These are phyloP conservation scores for Yarrowia bubula DNA, from an alignment of 805 yeast genomes.

Conservation along the genomic window DNA sequence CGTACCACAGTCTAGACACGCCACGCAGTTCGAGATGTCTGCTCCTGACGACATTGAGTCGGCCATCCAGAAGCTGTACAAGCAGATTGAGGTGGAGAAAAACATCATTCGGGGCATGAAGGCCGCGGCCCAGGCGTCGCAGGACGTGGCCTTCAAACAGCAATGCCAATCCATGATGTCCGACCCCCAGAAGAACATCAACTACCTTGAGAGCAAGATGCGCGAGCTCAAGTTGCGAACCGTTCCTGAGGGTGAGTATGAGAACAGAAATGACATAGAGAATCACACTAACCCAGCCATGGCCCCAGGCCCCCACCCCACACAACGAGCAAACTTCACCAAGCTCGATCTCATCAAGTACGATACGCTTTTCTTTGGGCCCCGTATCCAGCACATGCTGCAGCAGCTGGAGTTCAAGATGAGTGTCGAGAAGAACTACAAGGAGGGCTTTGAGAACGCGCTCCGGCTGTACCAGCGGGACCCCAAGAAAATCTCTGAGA, in stretches of 20 bases:
- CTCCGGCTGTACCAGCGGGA: conserved; percentile 92
- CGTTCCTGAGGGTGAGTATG: conserved; percentile 18
- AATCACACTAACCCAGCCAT: not conserved
- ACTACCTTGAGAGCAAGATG: conserved; percentile 77
- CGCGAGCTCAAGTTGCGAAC: conserved; percentile 50
- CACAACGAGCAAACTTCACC: conserved; percentile 35
- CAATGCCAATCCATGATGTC: conserved; percentile 86
- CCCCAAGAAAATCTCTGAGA: conserved; percentile 76
- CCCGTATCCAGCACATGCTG: conserved; percentile 90
- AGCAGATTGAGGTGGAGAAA: conserved; percentile 83
- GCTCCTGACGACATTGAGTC: conserved; percentile 26
- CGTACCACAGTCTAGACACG: no score
- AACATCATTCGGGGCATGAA: conserved; percentile 87
- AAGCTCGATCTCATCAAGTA: conserved; percentile 73
- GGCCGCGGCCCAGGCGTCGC: conserved; percentile 71
- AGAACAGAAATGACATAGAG: not conserved
- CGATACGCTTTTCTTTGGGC: conserved; percentile 93
- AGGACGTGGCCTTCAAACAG: conserved; percentile 79
- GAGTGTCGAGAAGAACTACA: conserved; percentile 90
- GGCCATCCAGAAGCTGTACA: conserved; percentile 64
- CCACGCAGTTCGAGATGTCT: not conserved
- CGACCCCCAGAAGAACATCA: conserved; percentile 88
- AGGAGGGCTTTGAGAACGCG: conserved; percentile 87
- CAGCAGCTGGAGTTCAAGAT: conserved; percentile 92
- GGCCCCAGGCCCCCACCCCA: conserved; percentile 11